Conservation (phyloP, 108 stramenopile species). For the Aurantiochytrium sp. region DNA sequence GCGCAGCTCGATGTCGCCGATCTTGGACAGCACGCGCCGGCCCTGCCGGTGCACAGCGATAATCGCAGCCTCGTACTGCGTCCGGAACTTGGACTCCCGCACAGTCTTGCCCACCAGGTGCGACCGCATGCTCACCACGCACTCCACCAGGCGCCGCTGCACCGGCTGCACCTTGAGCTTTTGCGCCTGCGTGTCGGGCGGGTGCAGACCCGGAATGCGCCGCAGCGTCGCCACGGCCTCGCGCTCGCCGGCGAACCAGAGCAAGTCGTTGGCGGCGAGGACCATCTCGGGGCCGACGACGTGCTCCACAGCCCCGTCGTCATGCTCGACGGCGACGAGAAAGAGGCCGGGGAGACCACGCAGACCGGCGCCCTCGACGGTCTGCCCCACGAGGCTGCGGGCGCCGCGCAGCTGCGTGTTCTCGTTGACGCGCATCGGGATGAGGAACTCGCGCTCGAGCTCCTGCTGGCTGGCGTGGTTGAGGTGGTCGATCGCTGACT, state of each 20-base stretch:
- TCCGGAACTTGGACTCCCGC: slow-evolving; percentile 15
- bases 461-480: background rate
- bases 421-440: slow-evolving; percentile 1
- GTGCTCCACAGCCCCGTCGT: background rate
- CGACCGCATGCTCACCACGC: slow-evolving; percentile 23
- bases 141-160: slow-evolving; percentile 17
- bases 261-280: background rate
- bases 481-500: background rate
- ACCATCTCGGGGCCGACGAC: background rate
- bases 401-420: background rate
- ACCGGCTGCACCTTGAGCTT: slow-evolving; percentile 24
- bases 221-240: slow-evolving; percentile 1
- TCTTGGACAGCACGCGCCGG: slow-evolving; percentile 29
- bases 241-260: slow-evolving; percentile 21
- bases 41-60: slow-evolving; percentile 23
- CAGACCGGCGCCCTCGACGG: background rate
- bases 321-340: background rate
- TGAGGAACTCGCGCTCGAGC: slow-evolving; percentile 21
- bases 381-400: background rate
- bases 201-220: slow-evolving; percentile 13
- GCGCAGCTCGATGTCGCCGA: background rate
- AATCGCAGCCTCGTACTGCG: background rate
- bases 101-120: slow-evolving; percentile 19
- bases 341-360: slow-evolving; percentile 22
- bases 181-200: slow-evolving; percentile 9